phyloP scores from a whole-genome alignment of 495 filamentous ascomycete species.

The Annulohypoxylon stygium region DNA sequence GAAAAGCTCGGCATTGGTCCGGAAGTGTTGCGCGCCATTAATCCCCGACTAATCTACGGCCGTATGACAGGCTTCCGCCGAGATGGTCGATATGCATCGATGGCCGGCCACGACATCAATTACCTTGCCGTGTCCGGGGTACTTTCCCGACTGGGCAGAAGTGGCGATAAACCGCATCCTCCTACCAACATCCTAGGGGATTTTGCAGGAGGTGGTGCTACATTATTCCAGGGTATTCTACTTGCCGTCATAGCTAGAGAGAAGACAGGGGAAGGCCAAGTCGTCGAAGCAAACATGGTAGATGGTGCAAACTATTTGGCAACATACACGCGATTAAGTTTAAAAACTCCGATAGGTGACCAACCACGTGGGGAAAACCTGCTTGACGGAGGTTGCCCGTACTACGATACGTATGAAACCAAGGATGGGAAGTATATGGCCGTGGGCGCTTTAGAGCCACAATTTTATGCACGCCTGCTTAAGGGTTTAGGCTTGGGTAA shows the following conservation, averaged over 20 bases:
- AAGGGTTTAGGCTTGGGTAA: conserved; percentile 70
- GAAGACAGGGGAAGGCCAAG: conserved; percentile 78
- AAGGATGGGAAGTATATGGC: conserved; percentile 86
- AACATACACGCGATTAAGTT: conserved; percentile 76
- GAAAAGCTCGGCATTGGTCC: conserved; percentile 85
- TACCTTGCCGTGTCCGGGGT: conserved; percentile 92
- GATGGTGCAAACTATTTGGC: conserved; percentile 85
- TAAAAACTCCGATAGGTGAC: conserved; percentile 70
- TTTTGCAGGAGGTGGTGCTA: conserved; percentile 91
- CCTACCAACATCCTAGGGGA: conserved; percentile 89
- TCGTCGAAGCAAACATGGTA: conserved; percentile 97
- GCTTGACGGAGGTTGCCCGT: conserved; percentile 87
- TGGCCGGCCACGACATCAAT: conserved; percentile 99
- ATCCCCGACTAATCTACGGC: conserved; percentile 83
- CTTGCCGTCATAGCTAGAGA: conserved; percentile 69
- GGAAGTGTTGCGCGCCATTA: conserved; percentile 69
- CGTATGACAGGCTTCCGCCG: conserved; percentile 91
- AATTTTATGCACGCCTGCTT: conserved; percentile 80
- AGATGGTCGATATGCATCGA: conserved; percentile 83
- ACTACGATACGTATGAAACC: conserved; percentile 89
- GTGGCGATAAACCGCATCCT: conserved; percentile 75
- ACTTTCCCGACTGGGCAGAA: conserved; percentile 78
- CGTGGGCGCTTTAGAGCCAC: conserved; percentile 89
- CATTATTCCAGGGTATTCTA: conserved; percentile 78
- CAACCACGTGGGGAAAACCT: conserved; percentile 77